Evolutionary conservation across 2,329 filamentous ascomycete species (phyloP), one percentile per base, ranked within the genome.

Genomic region (Corniculantispora saksenae): DNA sequence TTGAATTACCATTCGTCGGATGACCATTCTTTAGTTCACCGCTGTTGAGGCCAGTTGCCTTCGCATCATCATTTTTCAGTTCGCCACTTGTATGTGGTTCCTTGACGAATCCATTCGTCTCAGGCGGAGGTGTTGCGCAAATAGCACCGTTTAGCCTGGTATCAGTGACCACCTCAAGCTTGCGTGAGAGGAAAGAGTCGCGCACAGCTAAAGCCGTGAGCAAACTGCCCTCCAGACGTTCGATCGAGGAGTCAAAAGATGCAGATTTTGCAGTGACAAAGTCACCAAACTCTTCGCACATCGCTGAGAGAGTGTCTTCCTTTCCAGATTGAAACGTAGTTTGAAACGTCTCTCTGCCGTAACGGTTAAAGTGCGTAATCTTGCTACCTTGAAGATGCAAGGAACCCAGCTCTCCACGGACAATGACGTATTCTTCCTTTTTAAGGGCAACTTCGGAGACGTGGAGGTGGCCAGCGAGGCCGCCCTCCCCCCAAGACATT

Each of bases 271-370:
- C 60, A 29, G 48, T 45, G 23, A 54, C 45, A 17, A 54, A 54
- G 19, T 45, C 60, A 19, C 48, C n/a, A 55, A 62, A 62, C 8
- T 55, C 60, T 53, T 12, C 35, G 25, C 60, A 62, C 60, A 62
- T 62, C 35, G 10, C 38, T 23, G n/a, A 17, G 38, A 62, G 54
- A 10, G 25, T 40, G 29, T 62, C 48, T 10, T 62, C 35, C 50
- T 62, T 62, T 23, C 17, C 23, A 35, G 60, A 62, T 25, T 62
- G 60, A 12, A 62, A 54, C 25, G 3, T 27, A 10, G 43, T 54
- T 15, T 32, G 48, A 15, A 40, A 55, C 5, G 60, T 47, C 50
- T 62, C 35, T 1, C 50, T 35, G 3, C 60, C 60, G 7, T 19
- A 15, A 50, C 29, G 15, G 45, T 62, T 35, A 27, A 32, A 62